Evolutionary conservation across 140 eudicot genomes (phyloP).

Genomic region (Cichorium intybus): DNA sequence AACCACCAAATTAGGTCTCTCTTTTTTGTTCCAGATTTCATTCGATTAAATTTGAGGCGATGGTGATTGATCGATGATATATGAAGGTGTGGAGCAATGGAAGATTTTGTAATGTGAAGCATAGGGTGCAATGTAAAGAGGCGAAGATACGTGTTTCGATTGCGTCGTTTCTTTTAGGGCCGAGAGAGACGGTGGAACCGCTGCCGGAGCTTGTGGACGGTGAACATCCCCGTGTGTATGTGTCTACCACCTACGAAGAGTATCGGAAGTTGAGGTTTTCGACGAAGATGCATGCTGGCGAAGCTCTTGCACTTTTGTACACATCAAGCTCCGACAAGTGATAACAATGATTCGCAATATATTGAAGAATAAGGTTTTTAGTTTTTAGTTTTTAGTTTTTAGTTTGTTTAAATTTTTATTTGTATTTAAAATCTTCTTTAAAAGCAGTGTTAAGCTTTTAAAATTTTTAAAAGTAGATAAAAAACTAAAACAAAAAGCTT

Average conservation of each 20-base stretch:
- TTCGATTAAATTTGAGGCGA: neutral
- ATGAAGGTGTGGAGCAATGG: constrained; percentile 59
- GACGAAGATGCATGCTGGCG: constrained; percentile 40
- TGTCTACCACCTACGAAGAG: constrained; percentile 38
- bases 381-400: no score
- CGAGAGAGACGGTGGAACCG: constrained; percentile 36
- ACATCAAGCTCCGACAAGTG: constrained; percentile 15
- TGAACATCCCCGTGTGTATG: constrained; percentile 35
- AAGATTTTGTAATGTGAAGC: constrained; percentile 46
- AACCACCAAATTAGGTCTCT: neutral
- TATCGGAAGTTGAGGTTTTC: constrained; percentile 35
- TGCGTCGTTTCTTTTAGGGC: constrained; percentile 50
- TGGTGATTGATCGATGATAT: neutral
- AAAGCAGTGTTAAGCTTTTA: no score
- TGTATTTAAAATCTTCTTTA: no score
- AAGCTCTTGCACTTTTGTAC: constrained; percentile 40
- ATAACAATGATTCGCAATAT: neutral
- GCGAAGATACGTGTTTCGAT: constrained; percentile 43
- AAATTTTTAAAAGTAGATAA: no score
- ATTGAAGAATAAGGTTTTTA: neutral
- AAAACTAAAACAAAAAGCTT: no score
- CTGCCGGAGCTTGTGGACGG: constrained; percentile 39
- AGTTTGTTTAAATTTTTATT: no score
- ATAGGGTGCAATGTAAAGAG: constrained; percentile 52
- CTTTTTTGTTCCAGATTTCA: neutral